Base-by-base conservation (phyloP, 192 early-diverging fungal species). In the Coemansia sp. region DNA sequence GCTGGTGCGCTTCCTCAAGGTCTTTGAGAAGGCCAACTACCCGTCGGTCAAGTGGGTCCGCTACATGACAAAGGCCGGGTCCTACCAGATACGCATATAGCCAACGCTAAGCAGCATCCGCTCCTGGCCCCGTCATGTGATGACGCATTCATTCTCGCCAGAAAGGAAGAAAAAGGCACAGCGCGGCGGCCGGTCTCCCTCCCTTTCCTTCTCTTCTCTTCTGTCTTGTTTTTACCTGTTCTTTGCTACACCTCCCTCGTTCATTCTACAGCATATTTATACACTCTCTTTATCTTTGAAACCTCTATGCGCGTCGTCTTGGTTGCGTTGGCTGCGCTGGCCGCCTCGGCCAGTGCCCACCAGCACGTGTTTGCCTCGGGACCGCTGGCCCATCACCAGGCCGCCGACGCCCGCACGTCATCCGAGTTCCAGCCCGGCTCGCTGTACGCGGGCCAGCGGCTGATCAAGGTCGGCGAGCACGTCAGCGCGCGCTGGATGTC, bases 21-120 rank as follows among this genome's bases (percentile, higher is more conserved):
- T 98, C 22, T 97, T 95, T 82, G 96, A 98, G 57, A 93, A 93
- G 78, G 85, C 87, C 40, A 90, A 90, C 64, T 98, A 98, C 68
- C 85, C 93, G 58, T 89, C 88, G 66, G 92, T 98, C 39, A 98
- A 98, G 79, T 98, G 96, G 96, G 96, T 98, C 9, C 83, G 96
- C 32, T 98, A 98, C 73, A 90, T 95, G 90, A 95, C 96, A 34
- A 93, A 95, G 59, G 93, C 95, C 5, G 67, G 68, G 30, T 71
- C 68, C 56, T 71, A 78, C 46, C 60, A 71, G 46, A 70, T 78
- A 47, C 50, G 75, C 26, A 67, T 78, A 17, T 71, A 44, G 44
- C 5, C 23, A 44, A n/a, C n/a, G n/a, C n/a, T n/a, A n/a, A n/a
- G n/a, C n/a, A n/a, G n/a, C n/a, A n/a, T n/a, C n/a, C n/a, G n/a